These are phyloP conservation scores for Eucalyptus paniculata DNA, from an alignment of 345 rosid species.

Conservation along the genomic window DNA sequence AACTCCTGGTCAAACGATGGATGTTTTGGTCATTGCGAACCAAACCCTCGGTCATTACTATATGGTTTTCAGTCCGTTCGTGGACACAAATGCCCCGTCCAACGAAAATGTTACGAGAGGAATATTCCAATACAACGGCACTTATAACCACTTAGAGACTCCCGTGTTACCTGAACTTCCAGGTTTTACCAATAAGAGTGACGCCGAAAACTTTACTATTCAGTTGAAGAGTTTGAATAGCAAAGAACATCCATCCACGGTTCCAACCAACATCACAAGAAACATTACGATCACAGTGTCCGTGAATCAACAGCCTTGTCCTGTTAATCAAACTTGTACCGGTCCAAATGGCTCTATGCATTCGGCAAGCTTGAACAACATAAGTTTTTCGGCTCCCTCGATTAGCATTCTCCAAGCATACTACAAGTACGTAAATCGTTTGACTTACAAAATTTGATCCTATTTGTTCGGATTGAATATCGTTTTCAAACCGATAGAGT, in stretches of 20 bases:
- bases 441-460: background rate
- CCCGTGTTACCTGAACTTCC: background rate
- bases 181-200: background rate
- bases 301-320: background rate
- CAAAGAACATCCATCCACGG: background rate
- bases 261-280: background rate
- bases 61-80: background rate
- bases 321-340: background rate
- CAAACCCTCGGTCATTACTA: background rate
- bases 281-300: background rate
- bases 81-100: background rate
- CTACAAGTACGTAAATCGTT: background rate
- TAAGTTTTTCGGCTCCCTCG: background rate
- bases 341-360: background rate
- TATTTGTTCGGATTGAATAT: background rate
- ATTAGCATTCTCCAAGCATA: background rate
- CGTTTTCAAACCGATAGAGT: background rate
- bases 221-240: background rate
- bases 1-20: background rate
- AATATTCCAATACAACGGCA: background rate
- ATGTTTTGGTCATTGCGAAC: background rate
- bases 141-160: background rate
- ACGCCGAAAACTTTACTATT: background rate
- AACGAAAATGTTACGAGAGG: background rate
- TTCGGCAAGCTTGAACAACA: background rate